Conservation (phyloP, 2,329 filamentous ascomycete genomes). For the Fusarium globosum region DNA sequence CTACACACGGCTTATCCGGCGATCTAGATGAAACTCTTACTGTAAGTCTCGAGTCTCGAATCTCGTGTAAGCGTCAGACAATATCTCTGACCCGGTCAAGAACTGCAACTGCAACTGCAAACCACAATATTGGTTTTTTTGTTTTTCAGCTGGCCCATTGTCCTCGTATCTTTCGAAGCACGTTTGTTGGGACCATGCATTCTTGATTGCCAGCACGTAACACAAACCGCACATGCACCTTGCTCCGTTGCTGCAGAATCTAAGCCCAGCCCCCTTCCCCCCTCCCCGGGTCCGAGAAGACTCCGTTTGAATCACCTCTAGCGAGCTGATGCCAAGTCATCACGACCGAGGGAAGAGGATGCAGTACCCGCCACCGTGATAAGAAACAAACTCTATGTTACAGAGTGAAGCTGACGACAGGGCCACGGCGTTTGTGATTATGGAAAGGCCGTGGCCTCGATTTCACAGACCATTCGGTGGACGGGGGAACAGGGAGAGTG, state of each 20-base stretch:
- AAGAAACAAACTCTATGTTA: background rate
- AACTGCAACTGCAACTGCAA: background rate
- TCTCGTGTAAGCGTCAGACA: slow-evolving; percentile 5
- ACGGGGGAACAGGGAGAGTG: background rate
- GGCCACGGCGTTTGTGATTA: background rate
- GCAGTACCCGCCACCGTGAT: slow-evolving; percentile 18
- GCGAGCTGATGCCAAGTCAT: slow-evolving; percentile 19
- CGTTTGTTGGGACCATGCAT: slow-evolving; percentile 9
- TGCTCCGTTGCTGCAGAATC: slow-evolving; percentile 12
- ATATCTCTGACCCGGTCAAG: background rate
- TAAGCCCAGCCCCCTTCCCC: background rate
- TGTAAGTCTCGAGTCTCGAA: slow-evolving; percentile 3
- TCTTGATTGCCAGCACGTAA: slow-evolving; percentile 8
- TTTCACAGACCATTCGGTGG: slow-evolving; percentile 2
- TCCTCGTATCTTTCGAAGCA: background rate
- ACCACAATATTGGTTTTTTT: background rate
- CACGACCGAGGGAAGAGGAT: background rate
- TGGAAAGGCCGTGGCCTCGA: background rate
- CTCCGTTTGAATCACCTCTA: background rate
- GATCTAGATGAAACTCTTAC: background rate
- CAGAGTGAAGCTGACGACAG: background rate
- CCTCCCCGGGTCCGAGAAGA: background rate
- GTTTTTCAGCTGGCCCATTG: background rate
- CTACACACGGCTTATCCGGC: slow-evolving; percentile 11
- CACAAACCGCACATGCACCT: background rate